Base-by-base conservation (phyloP, 2,329 filamentous ascomycete species). In the Monosporascus sp. region DNA sequence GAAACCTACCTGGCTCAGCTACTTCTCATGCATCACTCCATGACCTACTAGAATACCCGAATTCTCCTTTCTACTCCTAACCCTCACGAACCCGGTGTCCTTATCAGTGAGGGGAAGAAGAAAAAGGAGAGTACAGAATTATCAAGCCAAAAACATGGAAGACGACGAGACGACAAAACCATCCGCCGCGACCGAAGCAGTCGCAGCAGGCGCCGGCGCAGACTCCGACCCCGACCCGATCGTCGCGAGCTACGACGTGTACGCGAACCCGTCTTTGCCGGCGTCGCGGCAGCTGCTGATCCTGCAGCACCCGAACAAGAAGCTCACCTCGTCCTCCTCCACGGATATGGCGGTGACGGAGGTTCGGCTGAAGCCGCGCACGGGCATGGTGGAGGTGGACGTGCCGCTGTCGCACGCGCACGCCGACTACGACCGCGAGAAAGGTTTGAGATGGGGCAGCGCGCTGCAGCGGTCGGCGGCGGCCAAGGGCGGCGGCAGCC, bases 381-480 rank as follows among this genome's bases (percentile, higher is more conserved):
- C 89, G 0, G 92, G 92, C 52, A 89, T 97, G 74, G 78, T 97
- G 53, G 94, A 99, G 73, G 79, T 97, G 50, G 94, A 99, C 69
- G 81, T 97, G n/a, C 90, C 91, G 5, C 78, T 97, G 62, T 84
- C 86, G 75, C 85, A 85, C 57, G 76, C 78, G 48, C 69, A 75
- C 52, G 71, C 70, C 55, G 87, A 90, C 66, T 97, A 96, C 76
- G 91, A 97, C 73, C 82, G 87, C 60, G 81, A 83, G 60, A 91
- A 93, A 74, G 93, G 91, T 48, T 74, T 94, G 50, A 81, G 83
- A 59, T 97, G 91, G 83, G 94, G 92, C 19, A 84, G 89, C 64
- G 85, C 88, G 2, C 75, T 97, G 59, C 78, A 84, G 51, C 77
- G 82, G 54, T 84, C 76, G 53, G 76, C 76, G 66, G 76, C 78